phyloP scores from a whole-genome alignment of 176 grass and related monocot species.

The Paspalum vaginatum region DNA sequence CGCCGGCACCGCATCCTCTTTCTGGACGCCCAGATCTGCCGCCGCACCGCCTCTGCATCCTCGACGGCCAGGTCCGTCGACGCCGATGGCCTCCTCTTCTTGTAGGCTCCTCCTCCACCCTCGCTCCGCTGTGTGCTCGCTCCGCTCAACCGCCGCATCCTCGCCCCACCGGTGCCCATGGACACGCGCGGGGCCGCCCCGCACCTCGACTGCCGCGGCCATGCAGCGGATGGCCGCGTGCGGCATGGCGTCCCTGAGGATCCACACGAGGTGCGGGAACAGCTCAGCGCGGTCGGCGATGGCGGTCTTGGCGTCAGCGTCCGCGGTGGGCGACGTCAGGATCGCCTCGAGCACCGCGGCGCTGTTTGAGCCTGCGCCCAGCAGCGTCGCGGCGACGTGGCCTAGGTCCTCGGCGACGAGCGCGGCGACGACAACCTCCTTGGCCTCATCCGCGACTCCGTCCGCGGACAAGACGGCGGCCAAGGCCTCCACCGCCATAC shows the following conservation, averaged over 20 bases:
- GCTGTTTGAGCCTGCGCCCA: slow-evolving; percentile 38
- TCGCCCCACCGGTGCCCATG: too few species aligned
- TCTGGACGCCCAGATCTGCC: too few species aligned
- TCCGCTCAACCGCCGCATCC: too few species aligned
- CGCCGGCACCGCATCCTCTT: too few species aligned
- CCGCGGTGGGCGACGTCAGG: slow-evolving; percentile 56
- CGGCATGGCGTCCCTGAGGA: slow-evolving; percentile 53
- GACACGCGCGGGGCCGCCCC: slow-evolving; percentile 44
- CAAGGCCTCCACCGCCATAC: slow-evolving; percentile 57
- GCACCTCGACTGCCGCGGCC: slow-evolving; percentile 51
- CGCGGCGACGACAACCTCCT: slow-evolving; percentile 38
- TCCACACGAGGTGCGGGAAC: slow-evolving; percentile 66
- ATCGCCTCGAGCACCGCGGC: slow-evolving; percentile 62
- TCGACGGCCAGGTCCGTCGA: too few species aligned
- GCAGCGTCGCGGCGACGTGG: slow-evolving; percentile 45
- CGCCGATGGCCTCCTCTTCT: too few species aligned
- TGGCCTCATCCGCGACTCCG: slow-evolving; percentile 43
- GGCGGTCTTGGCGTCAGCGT: slow-evolving; percentile 48
- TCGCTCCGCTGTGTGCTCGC: too few species aligned
- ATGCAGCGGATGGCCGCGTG: slow-evolving; percentile 68
- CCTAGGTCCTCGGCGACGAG: slow-evolving; percentile 56
- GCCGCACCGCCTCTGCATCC: too few species aligned
- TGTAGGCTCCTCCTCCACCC: too few species aligned
- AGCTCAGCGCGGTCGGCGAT: slow-evolving; percentile 64
- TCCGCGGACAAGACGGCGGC: slow-evolving; percentile 47